Conservation (phyloP, 192 early-diverging fungal species). For the Thamnidium elegans region DNA sequence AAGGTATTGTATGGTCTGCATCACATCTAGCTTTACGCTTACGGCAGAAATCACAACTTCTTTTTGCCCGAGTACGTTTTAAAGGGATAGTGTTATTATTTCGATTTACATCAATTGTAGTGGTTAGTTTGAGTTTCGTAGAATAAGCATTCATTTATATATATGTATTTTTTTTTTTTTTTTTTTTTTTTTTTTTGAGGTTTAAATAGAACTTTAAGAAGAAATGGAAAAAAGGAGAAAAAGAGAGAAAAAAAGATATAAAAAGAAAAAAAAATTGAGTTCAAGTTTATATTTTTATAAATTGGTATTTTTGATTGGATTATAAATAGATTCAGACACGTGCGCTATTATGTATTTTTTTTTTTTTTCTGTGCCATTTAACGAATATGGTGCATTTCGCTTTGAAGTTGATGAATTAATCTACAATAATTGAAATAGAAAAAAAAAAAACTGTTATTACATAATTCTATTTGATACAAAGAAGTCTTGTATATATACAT, state of each 20-base stretch:
- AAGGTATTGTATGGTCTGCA: slow-evolving; percentile 36
- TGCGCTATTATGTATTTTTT: slow-evolving; percentile 1
- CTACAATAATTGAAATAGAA: too few relatives aligned
- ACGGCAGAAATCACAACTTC: slow-evolving; percentile 44
- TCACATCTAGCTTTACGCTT: slow-evolving; percentile 39
- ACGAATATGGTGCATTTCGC: slow-evolving; percentile 3
- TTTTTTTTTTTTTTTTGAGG: not conserved
- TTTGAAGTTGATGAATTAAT: slow-evolving; percentile 7
- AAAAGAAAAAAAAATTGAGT: slow-evolving; percentile 8
- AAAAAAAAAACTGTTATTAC: not conserved
- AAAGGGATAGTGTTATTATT: not conserved
- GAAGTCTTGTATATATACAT: too few relatives aligned
- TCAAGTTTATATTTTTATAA: slow-evolving; percentile 9
- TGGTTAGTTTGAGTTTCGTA: not conserved
- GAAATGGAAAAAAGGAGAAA: slow-evolving; percentile 14
- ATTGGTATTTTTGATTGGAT: slow-evolving; percentile 10
- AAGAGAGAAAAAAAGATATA: slow-evolving; percentile 5
- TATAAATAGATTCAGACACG: slow-evolving; percentile 21
- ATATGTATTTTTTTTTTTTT: not conserved
- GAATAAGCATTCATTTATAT: slow-evolving; percentile 5
- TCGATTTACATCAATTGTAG: not conserved
- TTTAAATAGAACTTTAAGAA: not conserved
- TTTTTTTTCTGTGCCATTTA: not conserved
- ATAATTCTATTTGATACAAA: not conserved
- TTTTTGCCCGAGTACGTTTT: slow-evolving; percentile 37